A percentile compares a stretch with the other conserved stretches of the same genome.
phyloP scores from a whole-genome alignment of 148 eudicot species.

The Tetragonia tetragonoides region DNA sequence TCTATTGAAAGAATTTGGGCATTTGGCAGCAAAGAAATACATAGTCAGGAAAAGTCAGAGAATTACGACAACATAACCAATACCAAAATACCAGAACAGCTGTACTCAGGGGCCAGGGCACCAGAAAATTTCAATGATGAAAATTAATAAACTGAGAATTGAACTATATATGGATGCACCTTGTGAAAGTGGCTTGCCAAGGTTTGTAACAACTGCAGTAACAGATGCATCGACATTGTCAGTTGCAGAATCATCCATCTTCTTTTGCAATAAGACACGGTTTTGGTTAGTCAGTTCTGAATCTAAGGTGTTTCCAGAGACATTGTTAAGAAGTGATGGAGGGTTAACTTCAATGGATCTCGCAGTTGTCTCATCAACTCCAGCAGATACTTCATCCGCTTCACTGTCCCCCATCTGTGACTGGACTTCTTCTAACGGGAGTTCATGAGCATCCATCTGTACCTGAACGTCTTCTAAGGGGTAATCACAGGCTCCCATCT shows the following conservation, averaged over 20 bases:
- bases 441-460: slow-evolving; percentile 7
- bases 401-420: slow-evolving; percentile 6
- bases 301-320: background rate
- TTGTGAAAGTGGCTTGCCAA: background rate
- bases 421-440: background rate
- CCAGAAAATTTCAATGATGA: background rate
- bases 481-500: background rate
- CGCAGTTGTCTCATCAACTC: background rate
- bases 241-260: background rate
- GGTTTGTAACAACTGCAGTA: background rate
- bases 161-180: slow-evolving; percentile 2
- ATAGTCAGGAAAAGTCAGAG: background rate
- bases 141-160: background rate
- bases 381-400: background rate
- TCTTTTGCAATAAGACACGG: background rate
- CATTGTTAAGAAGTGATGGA: background rate
- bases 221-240: slow-evolving; percentile 9
- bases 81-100: background rate
- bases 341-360: slow-evolving; percentile 8
- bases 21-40: background rate
- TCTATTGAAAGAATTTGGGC: background rate
- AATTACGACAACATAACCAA: background rate
- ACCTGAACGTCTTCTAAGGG: background rate
- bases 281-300: background rate
- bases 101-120: background rate